phyloP scores from a whole-genome alignment of 2,329 filamentous ascomycete genomes.

The Ascochyta rabiei region DNA sequence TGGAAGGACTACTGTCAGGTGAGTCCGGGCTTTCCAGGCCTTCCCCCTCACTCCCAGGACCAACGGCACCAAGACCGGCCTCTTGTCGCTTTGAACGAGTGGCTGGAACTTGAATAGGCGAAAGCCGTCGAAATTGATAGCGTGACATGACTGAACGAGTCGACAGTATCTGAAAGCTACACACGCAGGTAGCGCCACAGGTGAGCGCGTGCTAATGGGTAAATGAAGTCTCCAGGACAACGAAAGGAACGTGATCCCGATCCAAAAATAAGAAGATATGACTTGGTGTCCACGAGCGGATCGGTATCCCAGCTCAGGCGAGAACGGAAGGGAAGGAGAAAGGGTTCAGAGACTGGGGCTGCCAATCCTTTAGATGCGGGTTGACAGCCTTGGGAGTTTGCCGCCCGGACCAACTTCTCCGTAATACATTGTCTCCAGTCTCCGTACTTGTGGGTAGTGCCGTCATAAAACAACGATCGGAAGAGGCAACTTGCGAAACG shows the following conservation, averaged over 20 bases:
- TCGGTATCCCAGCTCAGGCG: constrained; percentile 24
- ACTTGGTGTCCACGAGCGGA: constrained; percentile 24
- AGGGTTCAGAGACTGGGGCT: constrained; percentile 29
- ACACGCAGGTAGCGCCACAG: constrained; percentile 4
- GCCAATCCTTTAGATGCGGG: constrained; percentile 40
- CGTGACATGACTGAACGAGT: constrained; percentile 30
- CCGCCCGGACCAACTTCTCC: constrained; percentile 24
- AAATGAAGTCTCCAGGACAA: constrained; percentile 38
- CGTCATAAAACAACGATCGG: constrained; percentile 14
- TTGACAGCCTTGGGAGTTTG: constrained; percentile 23
- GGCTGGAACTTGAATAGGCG: constrained; percentile 30
- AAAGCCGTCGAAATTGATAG: constrained; percentile 36
- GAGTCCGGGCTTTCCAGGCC: constrained; percentile 35
- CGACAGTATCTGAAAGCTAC: constrained; percentile 18
- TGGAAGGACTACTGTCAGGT: constrained; percentile 25
- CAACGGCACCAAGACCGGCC: constrained; percentile 17
- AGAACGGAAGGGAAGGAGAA: constrained; percentile 23
- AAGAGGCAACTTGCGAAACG: constrained; percentile 23
- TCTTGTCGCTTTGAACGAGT: constrained; percentile 29
- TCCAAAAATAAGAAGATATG: constrained; percentile 38
- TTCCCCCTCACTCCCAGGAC: constrained; percentile 11
- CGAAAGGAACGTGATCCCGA: constrained; percentile 31
- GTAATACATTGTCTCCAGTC: constrained; percentile 36
- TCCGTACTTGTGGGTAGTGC: constrained; percentile 22
- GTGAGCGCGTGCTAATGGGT: constrained; percentile 2